phyloP scores from a whole-genome alignment of 352 stramenopile genomes.

The Phytophthora parvispora region DNA sequence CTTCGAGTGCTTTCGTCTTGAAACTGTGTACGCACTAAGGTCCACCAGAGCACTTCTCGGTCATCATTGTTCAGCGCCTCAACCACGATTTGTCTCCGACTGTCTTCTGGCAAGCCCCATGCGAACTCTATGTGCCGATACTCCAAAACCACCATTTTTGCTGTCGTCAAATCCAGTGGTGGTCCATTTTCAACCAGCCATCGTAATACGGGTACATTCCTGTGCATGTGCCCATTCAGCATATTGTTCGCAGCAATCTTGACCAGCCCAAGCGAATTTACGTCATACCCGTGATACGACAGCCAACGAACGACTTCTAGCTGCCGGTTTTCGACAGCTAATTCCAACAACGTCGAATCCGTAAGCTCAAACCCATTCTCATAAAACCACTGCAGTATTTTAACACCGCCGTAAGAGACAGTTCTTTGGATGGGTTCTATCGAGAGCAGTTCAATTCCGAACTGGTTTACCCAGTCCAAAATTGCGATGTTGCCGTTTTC shows the following conservation, averaged over 20 bases:
- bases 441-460: not conserved
- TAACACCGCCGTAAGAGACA: not conserved
- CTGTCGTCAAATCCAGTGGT: not conserved
- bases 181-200: not conserved
- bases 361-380: not conserved
- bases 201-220: not conserved
- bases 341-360: not conserved
- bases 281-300: not conserved
- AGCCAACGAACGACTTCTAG: not conserved
- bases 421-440: not conserved
- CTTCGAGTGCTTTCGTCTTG: not conserved
- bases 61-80: not conserved
- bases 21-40: not conserved
- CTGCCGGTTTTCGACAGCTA: not conserved
- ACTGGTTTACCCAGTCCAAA: not conserved
- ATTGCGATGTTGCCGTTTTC: not conserved
- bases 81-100: not conserved
- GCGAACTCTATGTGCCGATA: not conserved
- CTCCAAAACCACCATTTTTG: not conserved
- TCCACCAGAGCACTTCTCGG: not conserved
- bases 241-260: slow-evolving; percentile 1
- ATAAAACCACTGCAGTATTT: not conserved
- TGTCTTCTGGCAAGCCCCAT: not conserved
- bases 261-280: not conserved
- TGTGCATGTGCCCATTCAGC: too few species aligned